Base-by-base conservation (phyloP, 164 flowering plant genomes). In the Vitis rotundifolia region DNA sequence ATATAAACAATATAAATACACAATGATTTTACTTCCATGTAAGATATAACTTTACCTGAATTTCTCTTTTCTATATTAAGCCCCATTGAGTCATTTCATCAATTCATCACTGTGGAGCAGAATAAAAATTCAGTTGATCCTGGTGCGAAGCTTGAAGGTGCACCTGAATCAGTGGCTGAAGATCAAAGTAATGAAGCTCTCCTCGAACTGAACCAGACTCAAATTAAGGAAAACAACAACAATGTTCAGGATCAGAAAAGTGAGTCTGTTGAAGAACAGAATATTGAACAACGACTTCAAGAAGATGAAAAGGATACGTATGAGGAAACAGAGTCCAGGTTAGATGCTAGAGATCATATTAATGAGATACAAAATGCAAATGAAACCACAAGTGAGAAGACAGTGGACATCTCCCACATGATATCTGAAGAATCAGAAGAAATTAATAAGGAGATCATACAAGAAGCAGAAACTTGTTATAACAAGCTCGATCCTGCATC, bases 41-140 rank as follows among this genome's bases (percentile, higher is more conserved):
- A 10, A 55, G 2, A 44, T 15, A 37, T 37, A 6, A 3, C 5
- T 37, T 37, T 37, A 37, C 44, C 44, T 37, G 44, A 6, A 37
- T 37, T 37, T 37, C 2, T 15, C 16, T 54, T 37, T 51, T 50
- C 19, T 44, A 26, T 29, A 29, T 8, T 26, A 44, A 29, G 50
- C 63, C 53, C 55, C 19, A 15, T 56, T 67, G 18, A 55, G 63
- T 57, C 63, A 11, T 53, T 59, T 57, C 49, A 74, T 57, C 67
- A 59, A 67, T 49, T 37, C 68, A 64, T 61, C 47, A 53, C 9
- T 69, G 16, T 66, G 61, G 9, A 68, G 71, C 77, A 80, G 80
- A 72, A 63, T 44, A 22, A 47, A 62, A 60, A 67, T 71, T 59
- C 53, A 74, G 51, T 18, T 28, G 66, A 66, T 71, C 64, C 49